Evolutionary conservation across 2,329 filamentous ascomycete genomes (phyloP).

Genomic region (Talaromyces islandicus): DNA sequence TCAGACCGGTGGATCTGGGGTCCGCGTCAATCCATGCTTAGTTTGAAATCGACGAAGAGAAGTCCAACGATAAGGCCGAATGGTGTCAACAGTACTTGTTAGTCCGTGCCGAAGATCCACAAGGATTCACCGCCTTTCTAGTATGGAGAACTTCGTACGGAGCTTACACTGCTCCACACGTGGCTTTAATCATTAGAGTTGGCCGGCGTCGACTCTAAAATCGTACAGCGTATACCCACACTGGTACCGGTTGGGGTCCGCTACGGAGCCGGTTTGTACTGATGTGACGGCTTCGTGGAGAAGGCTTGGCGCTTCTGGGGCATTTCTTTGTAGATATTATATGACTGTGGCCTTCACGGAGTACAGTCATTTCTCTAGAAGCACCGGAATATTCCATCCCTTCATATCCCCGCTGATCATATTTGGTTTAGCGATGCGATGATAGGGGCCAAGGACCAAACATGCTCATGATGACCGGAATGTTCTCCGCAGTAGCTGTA

Average conservation of each 20-base stretch:
- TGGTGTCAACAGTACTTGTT: no score
- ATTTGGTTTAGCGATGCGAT: neutral
- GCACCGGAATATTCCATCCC: neutral
- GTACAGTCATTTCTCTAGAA: neutral
- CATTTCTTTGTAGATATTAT: no score
- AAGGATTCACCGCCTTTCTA: no score
- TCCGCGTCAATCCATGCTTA: no score
- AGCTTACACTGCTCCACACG: no score
- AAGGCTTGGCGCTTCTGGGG: neutral
- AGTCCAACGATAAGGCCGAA: no score
- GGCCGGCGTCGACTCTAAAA: neutral
- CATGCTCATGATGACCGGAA: neutral
- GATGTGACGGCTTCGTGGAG: neutral
- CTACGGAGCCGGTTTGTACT: neutral
- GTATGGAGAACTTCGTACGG: no score
- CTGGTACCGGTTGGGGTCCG: neutral
- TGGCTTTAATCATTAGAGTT: no score
- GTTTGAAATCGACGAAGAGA: no score
- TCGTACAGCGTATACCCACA: no score
- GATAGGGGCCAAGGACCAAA: neutral
- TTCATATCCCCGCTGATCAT: neutral
- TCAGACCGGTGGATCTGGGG: neutral
- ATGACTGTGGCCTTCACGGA: neutral
- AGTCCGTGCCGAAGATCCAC: no score
- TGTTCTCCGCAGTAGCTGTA: neutral